Evolutionary conservation across 495 filamentous ascomycete species (phyloP), one percentile per base, ranked within the genome.

Genomic region (Terfezia claveryi): DNA sequence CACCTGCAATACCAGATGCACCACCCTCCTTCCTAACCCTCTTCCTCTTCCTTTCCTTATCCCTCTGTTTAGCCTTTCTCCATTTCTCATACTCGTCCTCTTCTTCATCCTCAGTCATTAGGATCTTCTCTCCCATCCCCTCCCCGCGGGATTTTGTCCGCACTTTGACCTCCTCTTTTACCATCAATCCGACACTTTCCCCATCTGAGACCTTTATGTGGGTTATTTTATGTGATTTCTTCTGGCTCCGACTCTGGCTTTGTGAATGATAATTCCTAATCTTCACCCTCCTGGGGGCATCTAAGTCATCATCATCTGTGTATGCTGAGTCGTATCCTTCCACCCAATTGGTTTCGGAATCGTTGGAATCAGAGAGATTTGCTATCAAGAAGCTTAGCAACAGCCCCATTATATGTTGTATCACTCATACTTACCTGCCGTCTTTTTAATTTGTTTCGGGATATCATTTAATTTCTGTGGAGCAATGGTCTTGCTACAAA

Each of bases 1-100:
- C 32, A 36, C 23, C 16, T 38, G 17, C 52, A 16, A 11, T 36
- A 36, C 10, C 10, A 27, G 10, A 52, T 53, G 3, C 50, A 58
- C 53, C 46, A 37, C 11, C 55, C 17, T 20, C 20, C 17, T 32
- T 37, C 23, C 36, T 23, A 44, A 49, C 56, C 36, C 20, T 51
- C 36, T 49, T 49, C 23, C 12, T 49, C 51, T 59, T 66, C 38
- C 51, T 53, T 51, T 57, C 55, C 37, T 41, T 52, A 10, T 32
- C 23, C 37, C 46, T 56, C 23, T 12, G 51, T 54, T 61, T 62
- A 14, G 56, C 55, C 52, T 62, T 65, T 32, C 37, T 37, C 49
- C 52, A 61, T 57, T 64, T 58, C 37, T 63, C 59, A 32, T 68
- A 67, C 20, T 56, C 57, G 32, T 72, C 63, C 2, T 68, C 64